Conservation (phyloP, 805 yeast genomes). For the Candida nemodendra region DNA sequence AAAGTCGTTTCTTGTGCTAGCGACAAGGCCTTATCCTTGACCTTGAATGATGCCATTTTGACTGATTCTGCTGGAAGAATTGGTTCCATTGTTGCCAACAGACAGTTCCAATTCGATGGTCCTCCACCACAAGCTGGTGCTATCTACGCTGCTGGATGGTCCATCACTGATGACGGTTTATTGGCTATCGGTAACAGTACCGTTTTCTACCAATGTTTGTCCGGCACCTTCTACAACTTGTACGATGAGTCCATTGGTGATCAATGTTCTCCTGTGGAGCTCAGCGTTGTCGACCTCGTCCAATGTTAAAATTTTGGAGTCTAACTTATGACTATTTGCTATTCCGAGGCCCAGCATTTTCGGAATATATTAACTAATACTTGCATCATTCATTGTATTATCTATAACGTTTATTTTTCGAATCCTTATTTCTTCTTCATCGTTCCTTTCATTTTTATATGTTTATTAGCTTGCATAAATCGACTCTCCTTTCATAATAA, state of each 20-base stretch:
- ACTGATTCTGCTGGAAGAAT: slow-evolving; percentile 51
- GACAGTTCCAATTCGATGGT: slow-evolving; percentile 66
- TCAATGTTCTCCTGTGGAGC: slow-evolving; percentile 46
- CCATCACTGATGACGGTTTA: slow-evolving; percentile 42
- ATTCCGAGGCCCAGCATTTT: background rate
- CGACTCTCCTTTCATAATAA: background rate
- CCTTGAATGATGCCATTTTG: slow-evolving; percentile 40
- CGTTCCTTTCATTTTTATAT: background rate
- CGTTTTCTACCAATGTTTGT: slow-evolving; percentile 52
- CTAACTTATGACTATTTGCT: slow-evolving; percentile 1
- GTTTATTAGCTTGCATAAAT: background rate
- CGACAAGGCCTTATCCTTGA: slow-evolving; percentile 41
- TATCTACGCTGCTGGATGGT: slow-evolving; percentile 52
- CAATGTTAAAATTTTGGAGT: slow-evolving; percentile 33
- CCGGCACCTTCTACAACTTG: slow-evolving; percentile 59
- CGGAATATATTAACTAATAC: background rate
- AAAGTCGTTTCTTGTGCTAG: slow-evolving; percentile 34
- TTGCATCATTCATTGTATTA: slow-evolving; percentile 7
- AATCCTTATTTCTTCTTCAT: slow-evolving; percentile 1
- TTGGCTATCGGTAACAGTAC: slow-evolving; percentile 50
- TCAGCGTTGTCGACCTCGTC: slow-evolving; percentile 45
- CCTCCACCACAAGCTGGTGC: slow-evolving; percentile 65
- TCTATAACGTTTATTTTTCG: slow-evolving; percentile 1
- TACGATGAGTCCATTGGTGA: slow-evolving; percentile 47
- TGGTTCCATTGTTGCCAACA: slow-evolving; percentile 60